These are phyloP conservation scores for Trichoderma oligosporum DNA, from an alignment of 2,329 filamentous ascomycete genomes.

Conservation along the genomic window DNA sequence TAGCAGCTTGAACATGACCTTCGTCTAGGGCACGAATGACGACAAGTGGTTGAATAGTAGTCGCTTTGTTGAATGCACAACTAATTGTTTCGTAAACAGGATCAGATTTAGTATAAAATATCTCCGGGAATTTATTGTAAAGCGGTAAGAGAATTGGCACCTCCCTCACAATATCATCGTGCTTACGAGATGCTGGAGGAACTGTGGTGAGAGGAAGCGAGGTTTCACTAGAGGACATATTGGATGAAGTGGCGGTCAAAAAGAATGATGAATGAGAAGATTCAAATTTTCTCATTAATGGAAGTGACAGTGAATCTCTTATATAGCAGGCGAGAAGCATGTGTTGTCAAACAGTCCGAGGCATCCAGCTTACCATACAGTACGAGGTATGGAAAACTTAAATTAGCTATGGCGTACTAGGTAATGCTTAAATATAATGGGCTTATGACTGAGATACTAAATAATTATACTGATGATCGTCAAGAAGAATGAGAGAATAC, in stretches of 20 bases:
- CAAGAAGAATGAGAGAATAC: too few relatives aligned
- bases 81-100: background rate
- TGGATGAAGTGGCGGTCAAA: background rate
- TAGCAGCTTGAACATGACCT: background rate
- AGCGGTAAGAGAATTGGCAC: background rate
- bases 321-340: too few relatives aligned
- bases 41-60: background rate
- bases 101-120: background rate
- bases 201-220: background rate
- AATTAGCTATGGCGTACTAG: too few relatives aligned
- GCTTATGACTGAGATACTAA: too few relatives aligned
- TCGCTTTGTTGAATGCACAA: background rate
- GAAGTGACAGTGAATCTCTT: too few relatives aligned
- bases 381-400: too few relatives aligned
- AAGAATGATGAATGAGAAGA: too few relatives aligned
- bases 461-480: too few relatives aligned
- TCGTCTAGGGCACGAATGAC: slow-evolving; percentile 1
- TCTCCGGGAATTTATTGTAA: background rate
- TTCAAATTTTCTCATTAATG: too few relatives aligned
- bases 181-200: background rate
- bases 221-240: background rate
- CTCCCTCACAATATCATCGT: background rate
- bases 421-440: too few relatives aligned
- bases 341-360: too few relatives aligned
- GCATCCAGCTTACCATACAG: too few relatives aligned